These are phyloP conservation scores for Penicillium cosmopolitanum DNA, from an alignment of 495 filamentous ascomycete species.

Conservation along the genomic window DNA sequence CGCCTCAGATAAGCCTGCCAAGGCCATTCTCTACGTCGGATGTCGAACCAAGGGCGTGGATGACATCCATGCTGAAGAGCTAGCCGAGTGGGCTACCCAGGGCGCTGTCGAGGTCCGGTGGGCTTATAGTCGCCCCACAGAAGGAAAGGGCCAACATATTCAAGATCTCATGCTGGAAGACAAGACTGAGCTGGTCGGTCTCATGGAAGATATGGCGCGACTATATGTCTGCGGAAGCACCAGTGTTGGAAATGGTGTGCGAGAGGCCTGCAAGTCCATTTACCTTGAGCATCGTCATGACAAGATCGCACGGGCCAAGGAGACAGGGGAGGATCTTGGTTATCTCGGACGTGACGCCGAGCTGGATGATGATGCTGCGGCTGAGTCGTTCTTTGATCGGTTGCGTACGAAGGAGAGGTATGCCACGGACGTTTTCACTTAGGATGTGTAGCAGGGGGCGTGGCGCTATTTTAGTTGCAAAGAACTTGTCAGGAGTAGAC, in stretches of 20 bases:
- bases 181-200: slow-evolving; percentile 48
- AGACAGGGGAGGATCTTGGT: slow-evolving; percentile 37
- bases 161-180: slow-evolving; percentile 64
- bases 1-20: slow-evolving; percentile 47
- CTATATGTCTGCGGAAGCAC: slow-evolving; percentile 71
- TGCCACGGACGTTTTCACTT: slow-evolving; percentile 69
- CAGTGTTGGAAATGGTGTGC: slow-evolving; percentile 63
- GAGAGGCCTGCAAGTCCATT: slow-evolving; percentile 54
- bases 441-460: neutral
- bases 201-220: slow-evolving; percentile 63
- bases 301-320: slow-evolving; percentile 34
- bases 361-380: slow-evolving; percentile 42
- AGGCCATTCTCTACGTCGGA: slow-evolving; percentile 66
- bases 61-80: slow-evolving; percentile 62
- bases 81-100: slow-evolving; percentile 57
- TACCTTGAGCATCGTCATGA: slow-evolving; percentile 47
- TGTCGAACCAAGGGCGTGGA: slow-evolving; percentile 62
- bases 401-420: slow-evolving; percentile 62
- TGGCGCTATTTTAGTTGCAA: no score
- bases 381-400: slow-evolving; percentile 57
- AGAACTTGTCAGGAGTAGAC: no score
- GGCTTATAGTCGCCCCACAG: slow-evolving; percentile 52
- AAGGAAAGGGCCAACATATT: slow-evolving; percentile 55
- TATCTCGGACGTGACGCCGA: slow-evolving; percentile 33
- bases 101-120: slow-evolving; percentile 63